These are phyloP conservation scores for Monosporascus sp. DNA, from an alignment of 2,329 filamentous ascomycete genomes.

Conservation along the genomic window DNA sequence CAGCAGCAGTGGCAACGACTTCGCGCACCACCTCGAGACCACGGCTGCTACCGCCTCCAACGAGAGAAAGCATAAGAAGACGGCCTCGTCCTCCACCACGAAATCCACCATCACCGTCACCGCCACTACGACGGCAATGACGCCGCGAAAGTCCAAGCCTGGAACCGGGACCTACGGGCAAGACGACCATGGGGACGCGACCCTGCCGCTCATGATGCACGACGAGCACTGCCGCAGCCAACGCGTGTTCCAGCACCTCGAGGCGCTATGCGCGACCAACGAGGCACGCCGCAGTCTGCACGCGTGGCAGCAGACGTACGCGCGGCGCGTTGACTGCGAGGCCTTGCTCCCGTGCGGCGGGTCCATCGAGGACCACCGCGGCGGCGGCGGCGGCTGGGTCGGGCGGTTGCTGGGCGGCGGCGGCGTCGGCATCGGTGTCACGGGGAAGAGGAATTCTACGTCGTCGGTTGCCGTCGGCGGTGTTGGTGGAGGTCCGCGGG, in stretches of 20 bases:
- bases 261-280: slow-evolving; percentile 39
- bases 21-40: no score
- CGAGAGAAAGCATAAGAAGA: no score
- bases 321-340: slow-evolving; percentile 33
- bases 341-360: slow-evolving; percentile 35
- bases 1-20: no score
- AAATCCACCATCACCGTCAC: no score
- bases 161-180: no score
- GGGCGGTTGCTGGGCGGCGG: slow-evolving; percentile 20
- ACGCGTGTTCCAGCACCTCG: slow-evolving; percentile 43
- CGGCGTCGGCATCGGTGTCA: background rate
- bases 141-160: no score
- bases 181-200: background rate
- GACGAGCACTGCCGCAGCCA: slow-evolving; percentile 39
- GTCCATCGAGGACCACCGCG: slow-evolving; percentile 13
- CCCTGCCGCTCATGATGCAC: background rate
- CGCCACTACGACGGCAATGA: no score
- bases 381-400: slow-evolving; percentile 20
- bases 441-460: background rate
- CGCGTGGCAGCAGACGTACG: slow-evolving; percentile 46
- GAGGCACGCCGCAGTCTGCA: slow-evolving; percentile 45
- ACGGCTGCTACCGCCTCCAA: no score
- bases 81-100: no score
- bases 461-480: background rate
- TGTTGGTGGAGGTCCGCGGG: slow-evolving; percentile 2